Conservation (phyloP, 164 flowering plant species). For the Cinnamomum chago region DNA sequence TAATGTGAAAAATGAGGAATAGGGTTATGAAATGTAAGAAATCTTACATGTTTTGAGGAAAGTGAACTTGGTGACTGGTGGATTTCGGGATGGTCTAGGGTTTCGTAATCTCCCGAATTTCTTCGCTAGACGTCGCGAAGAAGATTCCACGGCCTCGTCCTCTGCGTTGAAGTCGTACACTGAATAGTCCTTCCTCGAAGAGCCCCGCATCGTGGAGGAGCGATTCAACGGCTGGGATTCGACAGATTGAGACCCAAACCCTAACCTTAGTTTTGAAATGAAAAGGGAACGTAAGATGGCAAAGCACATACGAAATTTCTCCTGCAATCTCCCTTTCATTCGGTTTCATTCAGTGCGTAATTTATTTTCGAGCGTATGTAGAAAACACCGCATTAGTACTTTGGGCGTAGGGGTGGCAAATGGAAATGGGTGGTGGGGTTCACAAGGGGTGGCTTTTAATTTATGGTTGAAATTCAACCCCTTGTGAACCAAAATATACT, state of each 20-base stretch:
- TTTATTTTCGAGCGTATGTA: too few relatives aligned
- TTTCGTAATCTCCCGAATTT: not conserved
- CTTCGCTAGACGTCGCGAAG: not conserved
- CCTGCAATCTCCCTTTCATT: too few relatives aligned
- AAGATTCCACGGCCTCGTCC: not conserved
- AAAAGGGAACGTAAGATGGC: too few relatives aligned
- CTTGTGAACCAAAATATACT: too few relatives aligned
- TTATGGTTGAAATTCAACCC: too few relatives aligned
- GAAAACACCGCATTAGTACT: too few relatives aligned
- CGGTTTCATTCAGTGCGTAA: too few relatives aligned
- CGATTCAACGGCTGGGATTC: not conserved
- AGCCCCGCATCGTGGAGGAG: not conserved
- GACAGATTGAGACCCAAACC: not conserved
- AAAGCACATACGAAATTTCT: too few relatives aligned
- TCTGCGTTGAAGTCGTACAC: not conserved
- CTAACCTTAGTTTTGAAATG: too few relatives aligned
- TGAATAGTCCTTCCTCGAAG: not conserved
- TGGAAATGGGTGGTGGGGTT: too few relatives aligned
- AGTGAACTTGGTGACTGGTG: slow-evolving; percentile 1
- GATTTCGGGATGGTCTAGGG: not conserved
- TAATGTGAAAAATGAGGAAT: not conserved
- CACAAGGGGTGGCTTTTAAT: too few relatives aligned
- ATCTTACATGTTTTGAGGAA: not conserved
- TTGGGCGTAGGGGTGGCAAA: too few relatives aligned
- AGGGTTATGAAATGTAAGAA: not conserved